A percentile compares a stretch with the other conserved stretches of the same genome.
phyloP scores from a whole-genome alignment of 208 protist genomes.

The Novymonas esmeraldas region DNA sequence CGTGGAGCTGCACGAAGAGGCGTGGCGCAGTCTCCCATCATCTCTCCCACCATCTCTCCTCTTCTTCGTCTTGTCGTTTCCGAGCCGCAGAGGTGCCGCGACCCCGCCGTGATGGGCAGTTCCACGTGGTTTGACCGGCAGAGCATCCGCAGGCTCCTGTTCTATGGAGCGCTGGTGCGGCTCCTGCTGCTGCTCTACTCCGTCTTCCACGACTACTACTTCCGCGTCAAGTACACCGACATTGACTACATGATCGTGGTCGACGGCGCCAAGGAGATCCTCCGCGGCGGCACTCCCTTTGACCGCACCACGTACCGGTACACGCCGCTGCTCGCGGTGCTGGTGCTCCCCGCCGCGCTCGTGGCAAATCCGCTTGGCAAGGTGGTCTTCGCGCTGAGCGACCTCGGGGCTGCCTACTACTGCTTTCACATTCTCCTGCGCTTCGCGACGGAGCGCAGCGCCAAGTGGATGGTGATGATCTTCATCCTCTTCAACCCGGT shows the following conservation, averaged over 20 bases:
- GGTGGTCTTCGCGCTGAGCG: slow-evolving; percentile 82
- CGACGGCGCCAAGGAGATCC: slow-evolving; percentile 89
- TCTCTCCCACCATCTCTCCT: too few relatives aligned
- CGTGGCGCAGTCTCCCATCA: too few relatives aligned
- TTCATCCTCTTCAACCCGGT: slow-evolving; percentile 94
- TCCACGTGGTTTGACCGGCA: slow-evolving; percentile 24
- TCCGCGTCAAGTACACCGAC: slow-evolving; percentile 95
- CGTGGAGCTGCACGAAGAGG: too few relatives aligned
- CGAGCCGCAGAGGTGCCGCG: too few relatives aligned
- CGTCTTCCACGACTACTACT: slow-evolving; percentile 76
- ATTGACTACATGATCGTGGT: slow-evolving; percentile 97
- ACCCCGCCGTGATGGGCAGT: slow-evolving; percentile 3
- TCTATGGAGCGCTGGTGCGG: slow-evolving; percentile 54
- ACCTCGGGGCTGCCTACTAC: slow-evolving; percentile 79
- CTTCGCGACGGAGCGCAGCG: slow-evolving; percentile 60
- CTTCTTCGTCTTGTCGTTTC: not conserved
- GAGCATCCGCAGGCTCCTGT: slow-evolving; percentile 43
- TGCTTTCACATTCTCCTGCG: slow-evolving; percentile 65
- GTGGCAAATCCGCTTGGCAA: slow-evolving; percentile 78
- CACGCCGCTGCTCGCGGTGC: slow-evolving; percentile 89
- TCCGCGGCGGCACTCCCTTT: slow-evolving; percentile 86
- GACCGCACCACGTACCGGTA: slow-evolving; percentile 95
- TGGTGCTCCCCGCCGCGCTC: slow-evolving; percentile 85
- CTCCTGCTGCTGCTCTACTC: slow-evolving; percentile 77
- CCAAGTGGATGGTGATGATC: slow-evolving; percentile 69